Percentiles rank a stretch among this genome's conserved stretches.
Evolutionary conservation across 768 basidiomycete species (phyloP).

Genomic region (Rhodotorula kratochvilovae): DNA sequence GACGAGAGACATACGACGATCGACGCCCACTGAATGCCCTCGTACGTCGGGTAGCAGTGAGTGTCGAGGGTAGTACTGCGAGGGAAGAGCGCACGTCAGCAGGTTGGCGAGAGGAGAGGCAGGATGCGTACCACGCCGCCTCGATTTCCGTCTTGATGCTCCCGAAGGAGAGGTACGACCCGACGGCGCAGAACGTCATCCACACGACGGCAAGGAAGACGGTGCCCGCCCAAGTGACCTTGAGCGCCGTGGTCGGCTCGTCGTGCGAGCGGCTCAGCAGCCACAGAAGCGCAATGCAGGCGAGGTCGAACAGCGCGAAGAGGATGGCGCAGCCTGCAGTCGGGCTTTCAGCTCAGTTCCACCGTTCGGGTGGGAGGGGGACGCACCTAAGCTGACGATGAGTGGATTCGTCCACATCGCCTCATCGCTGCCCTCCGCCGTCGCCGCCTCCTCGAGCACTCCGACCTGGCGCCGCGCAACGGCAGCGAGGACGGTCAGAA

Average conservation of each 20-base stretch:
- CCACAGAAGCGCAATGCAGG: neutral
- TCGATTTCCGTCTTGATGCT: neutral
- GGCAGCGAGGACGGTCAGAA: neutral
- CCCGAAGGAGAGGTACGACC: constrained; percentile 2
- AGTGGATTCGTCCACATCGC: constrained; percentile 1
- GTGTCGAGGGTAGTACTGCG: constrained; percentile 13
- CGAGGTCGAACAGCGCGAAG: neutral
- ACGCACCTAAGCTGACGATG: constrained; percentile 1
- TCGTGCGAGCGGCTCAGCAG: neutral
- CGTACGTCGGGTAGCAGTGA: constrained; percentile 5
- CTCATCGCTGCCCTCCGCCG: constrained; percentile 14
- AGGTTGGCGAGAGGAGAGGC: neutral
- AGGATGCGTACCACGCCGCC: constrained; percentile 9
- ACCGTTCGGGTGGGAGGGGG: neutral
- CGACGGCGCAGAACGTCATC: neutral
- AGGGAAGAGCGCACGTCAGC: neutral
- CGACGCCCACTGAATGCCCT: neutral
- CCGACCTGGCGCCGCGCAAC: neutral
- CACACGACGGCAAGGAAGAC: neutral
- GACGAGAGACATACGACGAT: neutral
- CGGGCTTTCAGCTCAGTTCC: accelerated
- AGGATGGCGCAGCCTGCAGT: neutral
- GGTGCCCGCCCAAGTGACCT: neutral
- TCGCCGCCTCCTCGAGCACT: neutral
- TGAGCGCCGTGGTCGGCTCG: neutral